Percentiles rank a stretch among this genome's conserved stretches.
These are phyloP conservation scores for Tremella fuciformis DNA, from an alignment of 768 basidiomycete genomes.

Conservation along the genomic window DNA sequence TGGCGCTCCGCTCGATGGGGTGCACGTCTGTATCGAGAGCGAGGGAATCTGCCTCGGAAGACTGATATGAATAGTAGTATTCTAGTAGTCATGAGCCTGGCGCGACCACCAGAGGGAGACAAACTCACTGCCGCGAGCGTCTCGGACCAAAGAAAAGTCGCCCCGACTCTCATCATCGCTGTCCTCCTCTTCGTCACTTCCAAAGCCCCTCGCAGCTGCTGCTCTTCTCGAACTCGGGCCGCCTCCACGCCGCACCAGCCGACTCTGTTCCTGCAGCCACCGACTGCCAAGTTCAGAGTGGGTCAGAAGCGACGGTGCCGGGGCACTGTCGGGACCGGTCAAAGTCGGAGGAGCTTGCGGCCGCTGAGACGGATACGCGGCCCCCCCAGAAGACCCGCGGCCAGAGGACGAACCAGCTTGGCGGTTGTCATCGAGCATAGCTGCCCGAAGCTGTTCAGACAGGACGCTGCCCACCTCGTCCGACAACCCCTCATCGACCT, in stretches of 20 bases:
- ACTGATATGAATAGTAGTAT: slow-evolving; percentile 49
- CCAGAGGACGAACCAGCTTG: neutral
- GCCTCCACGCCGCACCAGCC: slow-evolving; percentile 61
- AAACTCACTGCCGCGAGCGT: slow-evolving; percentile 47
- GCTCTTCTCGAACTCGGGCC: slow-evolving; percentile 4
- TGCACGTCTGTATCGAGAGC: slow-evolving; percentile 10
- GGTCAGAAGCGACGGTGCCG: slow-evolving; percentile 29
- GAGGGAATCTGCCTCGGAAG: slow-evolving; percentile 17
- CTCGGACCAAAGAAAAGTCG: slow-evolving; percentile 38
- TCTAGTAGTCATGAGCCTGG: slow-evolving; percentile 18
- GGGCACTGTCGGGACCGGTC: slow-evolving; percentile 27
- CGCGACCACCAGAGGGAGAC: neutral
- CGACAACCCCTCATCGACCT: slow-evolving; percentile 10
- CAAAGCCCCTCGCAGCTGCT: slow-evolving; percentile 7
- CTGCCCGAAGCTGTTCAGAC: too few species aligned
- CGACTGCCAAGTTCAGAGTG: slow-evolving; percentile 64
- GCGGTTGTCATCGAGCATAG: slow-evolving; percentile 1
- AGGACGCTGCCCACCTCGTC: too few species aligned
- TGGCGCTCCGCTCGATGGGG: slow-evolving; percentile 4
- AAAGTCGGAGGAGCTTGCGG: neutral
- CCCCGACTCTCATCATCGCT: slow-evolving; percentile 40
- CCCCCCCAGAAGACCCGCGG: neutral
- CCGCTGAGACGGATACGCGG: too few species aligned
- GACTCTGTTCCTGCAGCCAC: slow-evolving; percentile 80
- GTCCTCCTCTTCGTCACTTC: slow-evolving; percentile 34